Evolutionary conservation across 78 protist genomes (phyloP).

Genomic region (Speleostelium caveatum): DNA sequence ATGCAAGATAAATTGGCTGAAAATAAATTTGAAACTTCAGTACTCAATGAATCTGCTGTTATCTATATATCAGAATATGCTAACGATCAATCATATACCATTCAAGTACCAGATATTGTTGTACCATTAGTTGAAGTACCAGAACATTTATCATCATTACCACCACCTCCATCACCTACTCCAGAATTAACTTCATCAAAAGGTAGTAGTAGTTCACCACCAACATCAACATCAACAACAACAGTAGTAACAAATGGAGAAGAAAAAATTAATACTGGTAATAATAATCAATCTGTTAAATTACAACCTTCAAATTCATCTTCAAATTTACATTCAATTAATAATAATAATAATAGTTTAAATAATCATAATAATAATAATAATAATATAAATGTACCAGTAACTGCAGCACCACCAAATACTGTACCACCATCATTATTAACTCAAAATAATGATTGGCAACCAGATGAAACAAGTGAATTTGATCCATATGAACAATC

Average conservation of each 20-base stretch:
- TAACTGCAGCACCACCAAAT: constrained; percentile 26
- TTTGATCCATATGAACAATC: constrained; percentile 18
- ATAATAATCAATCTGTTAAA: not conserved
- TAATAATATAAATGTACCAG: not conserved
- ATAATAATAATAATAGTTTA: not conserved
- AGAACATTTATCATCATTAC: constrained; percentile 62
- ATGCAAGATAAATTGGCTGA: constrained; percentile 78
- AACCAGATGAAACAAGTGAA: constrained; percentile 66
- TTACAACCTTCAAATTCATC: not conserved
- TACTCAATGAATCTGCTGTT: constrained; percentile 5
- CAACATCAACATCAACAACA: not conserved
- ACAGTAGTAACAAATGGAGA: not conserved
- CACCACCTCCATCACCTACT: constrained; percentile 71
- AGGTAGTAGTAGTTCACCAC: not conserved
- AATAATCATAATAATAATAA: too few relatives aligned
- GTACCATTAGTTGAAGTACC: constrained; percentile 43
- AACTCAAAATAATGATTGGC: constrained; percentile 60
- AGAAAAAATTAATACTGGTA: not conserved
- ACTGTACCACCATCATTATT: not conserved
- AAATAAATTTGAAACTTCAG: constrained; percentile 65
- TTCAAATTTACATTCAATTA: not conserved
- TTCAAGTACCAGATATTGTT: not conserved
- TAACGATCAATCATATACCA: not conserved
- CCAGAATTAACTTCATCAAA: not conserved
- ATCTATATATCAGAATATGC: constrained; percentile 56